Evolutionary conservation across 306 rosid species (phyloP).

Genomic region (Geum urbanum): DNA sequence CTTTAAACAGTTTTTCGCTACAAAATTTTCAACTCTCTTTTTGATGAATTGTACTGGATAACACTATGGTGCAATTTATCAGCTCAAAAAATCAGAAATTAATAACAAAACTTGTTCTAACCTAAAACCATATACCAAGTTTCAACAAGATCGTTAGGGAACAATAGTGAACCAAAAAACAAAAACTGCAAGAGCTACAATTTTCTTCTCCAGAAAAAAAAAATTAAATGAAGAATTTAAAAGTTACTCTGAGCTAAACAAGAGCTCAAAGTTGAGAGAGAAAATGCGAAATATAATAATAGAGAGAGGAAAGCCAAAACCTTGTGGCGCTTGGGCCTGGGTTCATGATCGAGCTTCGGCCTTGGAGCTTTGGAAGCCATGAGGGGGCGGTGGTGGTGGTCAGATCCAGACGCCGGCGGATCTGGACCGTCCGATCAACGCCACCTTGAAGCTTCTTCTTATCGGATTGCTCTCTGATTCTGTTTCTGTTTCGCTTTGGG

Average conservation of each 20-base stretch:
- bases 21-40: neutral
- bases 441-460: neutral
- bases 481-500: neutral
- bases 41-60: neutral
- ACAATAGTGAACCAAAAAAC: neutral
- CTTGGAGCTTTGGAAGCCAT: slow-evolving; percentile 96
- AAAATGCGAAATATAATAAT: neutral
- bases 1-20: neutral
- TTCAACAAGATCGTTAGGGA: neutral
- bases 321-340: slow-evolving; percentile 81
- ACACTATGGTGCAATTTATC: neutral
- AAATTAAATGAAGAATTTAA: neutral
- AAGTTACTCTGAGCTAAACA: neutral
- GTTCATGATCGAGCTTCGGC: slow-evolving; percentile 76
- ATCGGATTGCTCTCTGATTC: neutral
- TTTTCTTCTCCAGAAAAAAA: neutral
- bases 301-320: slow-evolving; percentile 38
- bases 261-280: neutral
- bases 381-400: slow-evolving; percentile 2
- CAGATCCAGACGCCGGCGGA: slow-evolving; percentile 19
- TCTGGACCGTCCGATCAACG: slow-evolving; percentile 18
- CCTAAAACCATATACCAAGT: neutral
- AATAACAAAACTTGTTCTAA: neutral
- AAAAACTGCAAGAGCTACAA: neutral
- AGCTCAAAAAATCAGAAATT: neutral